Conservation (phyloP, 352 stramenopile species). For the Phytophthora boehmeriae region DNA sequence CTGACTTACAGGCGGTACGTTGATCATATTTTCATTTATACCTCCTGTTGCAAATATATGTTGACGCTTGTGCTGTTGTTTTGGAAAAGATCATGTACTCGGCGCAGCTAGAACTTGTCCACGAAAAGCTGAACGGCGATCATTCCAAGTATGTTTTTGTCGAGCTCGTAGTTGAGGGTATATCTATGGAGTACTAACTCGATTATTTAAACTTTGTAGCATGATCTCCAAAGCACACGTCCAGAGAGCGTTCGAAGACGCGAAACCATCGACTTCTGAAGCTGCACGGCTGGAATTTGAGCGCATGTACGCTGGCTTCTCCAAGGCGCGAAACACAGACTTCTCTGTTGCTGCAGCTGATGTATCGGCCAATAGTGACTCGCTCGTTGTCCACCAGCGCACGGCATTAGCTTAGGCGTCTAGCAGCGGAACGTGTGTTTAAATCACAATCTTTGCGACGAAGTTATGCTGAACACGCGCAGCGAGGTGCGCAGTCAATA, state of each 20-base stretch:
- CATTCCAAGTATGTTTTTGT: constrained; percentile 50
- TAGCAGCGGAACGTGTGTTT: background rate
- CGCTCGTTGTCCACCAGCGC: constrained; percentile 66
- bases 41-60: background rate
- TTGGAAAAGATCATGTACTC: constrained; percentile 87
- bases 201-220: constrained; percentile 19
- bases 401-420: constrained; percentile 55
- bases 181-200: constrained; percentile 9
- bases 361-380: constrained; percentile 45
- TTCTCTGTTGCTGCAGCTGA: constrained; percentile 67
- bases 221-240: constrained; percentile 63
- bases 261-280: constrained; percentile 77
- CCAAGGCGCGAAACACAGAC: constrained; percentile 70
- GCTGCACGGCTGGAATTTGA: constrained; percentile 65
- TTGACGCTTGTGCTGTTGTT: constrained; percentile 1
- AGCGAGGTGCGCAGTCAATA: no score
- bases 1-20: constrained; percentile 92
- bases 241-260: constrained; percentile 63
- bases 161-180: background rate
- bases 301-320: constrained; percentile 72
- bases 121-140: constrained; percentile 82
- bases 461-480: no score
- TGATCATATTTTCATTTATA: background rate
- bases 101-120: constrained; percentile 93
- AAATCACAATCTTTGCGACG: background rate